phyloP scores from a whole-genome alignment of 352 stramenopile genomes.

The Albugo candida region DNA sequence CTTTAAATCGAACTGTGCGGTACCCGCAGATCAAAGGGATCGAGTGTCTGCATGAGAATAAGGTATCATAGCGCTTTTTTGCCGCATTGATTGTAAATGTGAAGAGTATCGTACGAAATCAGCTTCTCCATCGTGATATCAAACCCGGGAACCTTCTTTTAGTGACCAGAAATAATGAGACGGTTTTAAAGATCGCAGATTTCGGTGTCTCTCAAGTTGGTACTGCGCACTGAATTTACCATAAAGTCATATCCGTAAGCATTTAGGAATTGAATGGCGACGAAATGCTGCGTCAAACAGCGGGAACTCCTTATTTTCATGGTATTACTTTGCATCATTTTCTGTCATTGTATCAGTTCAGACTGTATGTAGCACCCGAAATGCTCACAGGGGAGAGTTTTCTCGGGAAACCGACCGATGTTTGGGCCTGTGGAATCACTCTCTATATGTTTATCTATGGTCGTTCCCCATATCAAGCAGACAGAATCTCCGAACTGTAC shows the following conservation, averaged over 20 bases:
- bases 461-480: constrained; percentile 82
- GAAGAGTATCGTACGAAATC: not conserved
- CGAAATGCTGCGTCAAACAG: constrained; percentile 47
- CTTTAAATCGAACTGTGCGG: not conserved
- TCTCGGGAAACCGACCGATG: constrained; percentile 68
- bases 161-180: constrained; percentile 30
- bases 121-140: constrained; percentile 71
- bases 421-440: constrained; percentile 92
- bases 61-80: constrained; percentile 12
- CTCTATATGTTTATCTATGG: constrained; percentile 94
- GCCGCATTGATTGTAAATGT: not conserved
- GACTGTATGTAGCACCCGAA: constrained; percentile 23
- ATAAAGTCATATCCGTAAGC: too few relatives aligned
- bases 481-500: constrained; percentile 84
- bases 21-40: constrained; percentile 48
- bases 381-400: constrained; percentile 67
- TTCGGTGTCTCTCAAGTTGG: constrained; percentile 62
- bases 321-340: constrained; percentile 8
- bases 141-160: constrained; percentile 63
- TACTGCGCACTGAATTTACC: not conserved
- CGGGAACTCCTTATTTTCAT: constrained; percentile 59
- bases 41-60: constrained; percentile 68
- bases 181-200: constrained; percentile 61
- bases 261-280: constrained; percentile 61
- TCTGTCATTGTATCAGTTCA: too few relatives aligned